Percentiles rank a stretch among this genome's conserved stretches.
Conservation (phyloP, 2,329 filamentous ascomycete genomes). For the Metarhizium brunneum region DNA sequence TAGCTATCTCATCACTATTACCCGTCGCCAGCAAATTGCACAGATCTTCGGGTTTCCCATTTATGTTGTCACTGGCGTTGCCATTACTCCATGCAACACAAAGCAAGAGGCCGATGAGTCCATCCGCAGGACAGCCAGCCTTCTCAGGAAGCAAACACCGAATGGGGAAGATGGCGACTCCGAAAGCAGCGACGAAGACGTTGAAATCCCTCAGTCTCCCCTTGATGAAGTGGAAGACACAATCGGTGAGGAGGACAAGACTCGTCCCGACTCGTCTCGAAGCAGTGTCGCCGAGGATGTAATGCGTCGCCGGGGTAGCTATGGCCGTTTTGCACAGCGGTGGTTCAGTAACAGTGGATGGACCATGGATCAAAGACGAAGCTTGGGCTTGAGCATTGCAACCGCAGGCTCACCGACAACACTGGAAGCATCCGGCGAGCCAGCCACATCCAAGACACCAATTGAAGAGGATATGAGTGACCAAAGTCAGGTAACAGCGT, state of each 20-base stretch:
- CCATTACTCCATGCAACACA: constrained; percentile 78
- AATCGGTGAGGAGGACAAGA: constrained; percentile 22
- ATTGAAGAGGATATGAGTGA: constrained; percentile 29
- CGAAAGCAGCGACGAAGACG: constrained; percentile 40
- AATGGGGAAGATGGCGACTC: constrained; percentile 31
- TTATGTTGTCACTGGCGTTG: constrained; percentile 81
- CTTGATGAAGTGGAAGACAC: constrained; percentile 37
- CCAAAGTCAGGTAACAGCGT: constrained; percentile 24
- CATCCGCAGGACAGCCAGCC: constrained; percentile 49
- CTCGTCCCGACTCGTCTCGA: constrained; percentile 23
- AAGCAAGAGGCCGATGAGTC: constrained; percentile 64
- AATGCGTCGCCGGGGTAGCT: constrained; percentile 70
- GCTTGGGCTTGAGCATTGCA: constrained; percentile 55
- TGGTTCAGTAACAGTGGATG: constrained; percentile 88
- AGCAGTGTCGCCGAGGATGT: constrained; percentile 81
- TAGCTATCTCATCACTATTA: constrained; percentile 81
- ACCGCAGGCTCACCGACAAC: constrained; percentile 8
- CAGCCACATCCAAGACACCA: constrained; percentile 19
- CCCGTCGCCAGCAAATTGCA: constrained; percentile 77
- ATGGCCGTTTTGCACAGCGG: constrained; percentile 78
- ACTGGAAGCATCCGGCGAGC: constrained; percentile 11
- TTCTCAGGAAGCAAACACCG: constrained; percentile 29
- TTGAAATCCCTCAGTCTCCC: constrained; percentile 22
- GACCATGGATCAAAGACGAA: constrained; percentile 60
- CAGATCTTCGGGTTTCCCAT: constrained; percentile 73